These are phyloP conservation scores for Aspergillus asperescens DNA, from an alignment of 495 filamentous ascomycete genomes.

Conservation along the genomic window DNA sequence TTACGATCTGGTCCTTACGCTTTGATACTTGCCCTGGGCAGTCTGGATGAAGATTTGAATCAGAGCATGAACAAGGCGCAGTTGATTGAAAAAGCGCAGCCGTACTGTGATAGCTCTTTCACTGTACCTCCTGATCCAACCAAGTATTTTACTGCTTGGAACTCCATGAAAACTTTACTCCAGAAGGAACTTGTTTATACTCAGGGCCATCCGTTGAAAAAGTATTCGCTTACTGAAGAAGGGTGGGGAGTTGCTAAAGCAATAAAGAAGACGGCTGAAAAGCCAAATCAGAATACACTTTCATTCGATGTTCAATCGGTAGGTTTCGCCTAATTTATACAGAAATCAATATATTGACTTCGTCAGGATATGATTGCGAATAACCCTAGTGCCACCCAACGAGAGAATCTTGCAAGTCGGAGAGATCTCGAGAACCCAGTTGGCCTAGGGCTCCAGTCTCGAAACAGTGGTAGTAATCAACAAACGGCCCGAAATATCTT, in stretches of 20 bases:
- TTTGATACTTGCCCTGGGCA: constrained; percentile 61
- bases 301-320: constrained; percentile 20
- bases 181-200: constrained; percentile 73
- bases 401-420: neutral
- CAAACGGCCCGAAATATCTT: neutral
- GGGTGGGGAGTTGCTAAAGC: constrained; percentile 73
- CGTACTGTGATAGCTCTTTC: constrained; percentile 70
- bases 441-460: neutral
- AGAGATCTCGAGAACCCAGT: neutral
- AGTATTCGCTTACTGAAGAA: constrained; percentile 69
- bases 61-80: constrained; percentile 62
- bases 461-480: constrained; percentile 7
- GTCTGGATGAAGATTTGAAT: constrained; percentile 48
- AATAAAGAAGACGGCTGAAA: constrained; percentile 49
- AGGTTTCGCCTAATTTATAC: neutral
- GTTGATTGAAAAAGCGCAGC: constrained; percentile 65
- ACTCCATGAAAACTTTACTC: constrained; percentile 72
- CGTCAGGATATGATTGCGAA: neutral
- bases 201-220: constrained; percentile 60
- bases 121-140: constrained; percentile 60
- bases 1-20: constrained; percentile 72
- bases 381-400: neutral
- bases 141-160: constrained; percentile 79
- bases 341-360: neutral
- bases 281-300: constrained; percentile 17